Conservation (phyloP, 2,329 filamentous ascomycete genomes). For the Septoria linicola region DNA sequence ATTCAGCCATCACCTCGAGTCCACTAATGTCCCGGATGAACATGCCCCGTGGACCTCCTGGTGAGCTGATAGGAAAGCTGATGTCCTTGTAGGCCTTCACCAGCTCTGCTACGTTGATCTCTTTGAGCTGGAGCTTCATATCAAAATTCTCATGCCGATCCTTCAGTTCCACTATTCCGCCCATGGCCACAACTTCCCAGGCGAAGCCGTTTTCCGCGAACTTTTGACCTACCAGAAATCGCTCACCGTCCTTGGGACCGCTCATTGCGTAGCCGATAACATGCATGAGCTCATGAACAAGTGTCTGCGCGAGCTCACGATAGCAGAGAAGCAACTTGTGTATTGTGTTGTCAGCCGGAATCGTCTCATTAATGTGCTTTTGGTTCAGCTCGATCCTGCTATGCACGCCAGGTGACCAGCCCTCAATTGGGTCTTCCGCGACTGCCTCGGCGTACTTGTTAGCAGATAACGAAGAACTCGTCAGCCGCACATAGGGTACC, state of each 20-base stretch:
- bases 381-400: neutral
- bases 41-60: no score
- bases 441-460: neutral
- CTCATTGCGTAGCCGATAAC: constrained; percentile 1
- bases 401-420: neutral
- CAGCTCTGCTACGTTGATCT: no score
- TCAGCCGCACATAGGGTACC: neutral
- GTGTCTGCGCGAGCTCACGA: neutral
- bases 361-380: neutral
- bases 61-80: no score
- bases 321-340: neutral
- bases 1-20: no score
- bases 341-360: neutral
- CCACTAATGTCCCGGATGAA: no score
- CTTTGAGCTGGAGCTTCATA: no score
- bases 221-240: constrained; percentile 1
- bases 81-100: no score
- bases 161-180: neutral
- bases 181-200: constrained; percentile 5
- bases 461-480: neutral
- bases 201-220: constrained; percentile 6
- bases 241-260: neutral
- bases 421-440: neutral
- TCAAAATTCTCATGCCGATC: neutral
- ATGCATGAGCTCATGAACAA: constrained; percentile 8